These are phyloP conservation scores for Helianthus annuus DNA, from an alignment of 129 eudicot species.

Conservation along the genomic window HanXRQr2.0-SUNRISE NC_035442.2:31956161-31956660, in stretches of 20 bases:
- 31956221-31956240: too few relatives aligned
- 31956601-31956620: background rate
- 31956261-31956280: background rate
- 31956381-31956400: constrained; percentile 40
- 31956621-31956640: constrained; percentile 4
- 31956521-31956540: constrained; percentile 23
- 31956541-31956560: constrained; percentile 1
- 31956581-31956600: background rate
- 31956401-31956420: constrained; percentile 5
- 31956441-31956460: background rate
- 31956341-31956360: constrained; percentile 31
- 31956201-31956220: background rate
- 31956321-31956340: constrained; percentile 33
- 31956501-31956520: constrained; percentile 30
- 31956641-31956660: constrained; percentile 10
- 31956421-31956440: background rate
- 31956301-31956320: constrained; percentile 45
- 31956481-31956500: constrained; percentile 32
- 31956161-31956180: constrained; percentile 1
- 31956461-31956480: background rate
- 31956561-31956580: constrained; percentile 6
- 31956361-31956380: constrained; percentile 28
- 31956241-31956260: background rate
- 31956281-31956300: constrained; percentile 63
- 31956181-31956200: background rate